Conservation (phyloP, 2,329 filamentous ascomycete genomes). For the Xylariales sp. region DNA sequence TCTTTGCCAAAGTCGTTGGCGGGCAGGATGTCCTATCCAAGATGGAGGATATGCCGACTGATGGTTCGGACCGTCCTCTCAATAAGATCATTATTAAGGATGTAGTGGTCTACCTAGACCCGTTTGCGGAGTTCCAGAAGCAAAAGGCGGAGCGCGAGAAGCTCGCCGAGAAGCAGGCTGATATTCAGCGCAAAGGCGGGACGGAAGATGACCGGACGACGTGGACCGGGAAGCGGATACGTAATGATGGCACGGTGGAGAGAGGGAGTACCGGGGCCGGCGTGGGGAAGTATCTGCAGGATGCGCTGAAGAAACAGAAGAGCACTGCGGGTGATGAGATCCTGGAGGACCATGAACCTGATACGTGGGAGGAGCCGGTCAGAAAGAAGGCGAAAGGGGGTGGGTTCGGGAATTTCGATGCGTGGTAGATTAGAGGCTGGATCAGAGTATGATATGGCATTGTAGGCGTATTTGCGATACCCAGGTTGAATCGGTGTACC, state of each 20-base stretch:
- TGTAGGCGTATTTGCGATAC: too few species aligned
- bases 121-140: constrained; percentile 88
- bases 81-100: constrained; percentile 78
- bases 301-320: constrained; percentile 36
- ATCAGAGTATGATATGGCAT: not conserved
- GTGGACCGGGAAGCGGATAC: constrained; percentile 91
- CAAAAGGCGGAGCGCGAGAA: constrained; percentile 63
- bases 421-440: constrained; percentile 57
- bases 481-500: too few species aligned
- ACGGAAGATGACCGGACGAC: constrained; percentile 86
- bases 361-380: constrained; percentile 64
- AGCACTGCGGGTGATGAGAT: constrained; percentile 48
- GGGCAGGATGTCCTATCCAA: constrained; percentile 66
- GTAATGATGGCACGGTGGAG: constrained; percentile 58
- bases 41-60: constrained; percentile 73
- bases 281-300: constrained; percentile 80
- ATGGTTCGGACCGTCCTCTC: constrained; percentile 69
- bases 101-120: constrained; percentile 83
- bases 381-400: constrained; percentile 76
- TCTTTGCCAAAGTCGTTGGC: constrained; percentile 82
- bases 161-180: constrained; percentile 52
- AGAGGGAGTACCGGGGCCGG: constrained; percentile 35
- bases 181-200: constrained; percentile 60
- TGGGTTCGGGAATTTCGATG: constrained; percentile 93
- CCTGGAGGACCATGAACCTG: constrained; percentile 56